Evolutionary conservation across 331 rosid genomes (phyloP).

Genomic region (Quercus phellos): DNA sequence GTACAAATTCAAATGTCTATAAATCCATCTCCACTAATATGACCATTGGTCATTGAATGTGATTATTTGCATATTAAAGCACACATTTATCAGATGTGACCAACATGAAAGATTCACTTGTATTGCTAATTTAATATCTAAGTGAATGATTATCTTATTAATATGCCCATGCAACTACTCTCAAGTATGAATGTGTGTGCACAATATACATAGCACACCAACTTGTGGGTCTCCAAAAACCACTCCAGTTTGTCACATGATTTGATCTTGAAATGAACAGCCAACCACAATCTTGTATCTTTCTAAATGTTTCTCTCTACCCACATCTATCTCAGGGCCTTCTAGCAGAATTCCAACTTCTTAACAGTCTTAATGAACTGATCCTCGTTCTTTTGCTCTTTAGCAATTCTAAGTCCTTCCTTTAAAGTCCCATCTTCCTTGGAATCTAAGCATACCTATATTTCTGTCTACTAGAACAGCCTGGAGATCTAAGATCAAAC

Average conservation of each 20-base stretch:
- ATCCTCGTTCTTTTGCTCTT: conserved; percentile 28
- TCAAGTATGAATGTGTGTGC: conserved; percentile 22
- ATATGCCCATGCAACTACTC: conserved; percentile 26
- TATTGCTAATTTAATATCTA: not conserved
- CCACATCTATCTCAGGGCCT: conserved; percentile 45
- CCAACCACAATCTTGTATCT: conserved; percentile 77
- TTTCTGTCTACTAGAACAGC: conserved; percentile 27
- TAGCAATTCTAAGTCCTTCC: conserved; percentile 21
- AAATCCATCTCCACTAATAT: not conserved
- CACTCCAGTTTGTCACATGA: conserved; percentile 45
- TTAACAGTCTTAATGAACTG: conserved; percentile 32
- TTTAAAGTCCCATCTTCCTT: conserved; percentile 17
- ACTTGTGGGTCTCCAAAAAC: conserved; percentile 32
- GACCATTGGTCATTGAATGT: not conserved
- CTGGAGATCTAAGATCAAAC: conserved; percentile 27
- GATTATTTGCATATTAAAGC: not conserved
- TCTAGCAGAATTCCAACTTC: conserved; percentile 54
- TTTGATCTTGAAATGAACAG: conserved; percentile 73
- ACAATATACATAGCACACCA: conserved; percentile 31
- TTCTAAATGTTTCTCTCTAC: conserved; percentile 76
- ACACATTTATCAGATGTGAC: not conserved
- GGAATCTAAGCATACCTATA: conserved; percentile 34
- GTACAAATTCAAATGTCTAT: not conserved
- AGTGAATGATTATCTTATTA: conserved; percentile 2
- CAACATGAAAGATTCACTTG: not conserved